Base-by-base conservation (phyloP, 257 asterid genomes). In the Rehmannia glutinosa region DNA sequence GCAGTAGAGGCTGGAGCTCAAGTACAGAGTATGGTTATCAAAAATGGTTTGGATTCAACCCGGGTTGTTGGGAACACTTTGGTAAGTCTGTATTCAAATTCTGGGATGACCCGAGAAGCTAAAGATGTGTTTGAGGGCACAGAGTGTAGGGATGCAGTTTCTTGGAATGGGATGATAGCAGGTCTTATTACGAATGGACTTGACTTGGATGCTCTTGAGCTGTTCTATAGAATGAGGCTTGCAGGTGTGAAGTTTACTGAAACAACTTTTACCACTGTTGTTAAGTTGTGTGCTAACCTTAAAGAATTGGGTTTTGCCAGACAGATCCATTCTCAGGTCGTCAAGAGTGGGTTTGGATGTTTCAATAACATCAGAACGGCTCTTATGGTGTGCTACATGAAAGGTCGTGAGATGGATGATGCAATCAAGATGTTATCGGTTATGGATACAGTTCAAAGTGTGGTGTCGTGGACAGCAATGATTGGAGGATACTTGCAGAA, bases 81-180 rank as follows among this genome's bases (percentile, higher is more conserved):
- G 85, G 86, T 86, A 41, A 90, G 73, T 73, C 66, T 90, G 81
- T 93, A 93, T 78, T 84, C 89, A 5, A 93, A 88, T 68, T 83
- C 83, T 49, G 89, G 95, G 64, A 86, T 82, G 94, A 73, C 83
- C 46, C 78, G 77, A 45, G 96, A 86, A 75, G 97, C 97, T 47
- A 80, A 56, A 53, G 47, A 62, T 49, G 85, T 84, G 39, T 90
- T 90, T 78, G 76, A 75, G 46, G 70, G 77, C 41, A 79, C 83
- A 53, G 83, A 76, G 43, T 76, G 60, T 63, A 77, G 72, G 64
- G 89, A 83, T 71, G 72, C 83, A 35, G 88, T 88, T 56, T 90
- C 99, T 43, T 93, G 97, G 99, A 93, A 90, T 70, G 92, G 92
- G 72, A 84, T 93, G 97, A 85, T 93, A 67, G 77, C 94, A 38